A percentile compares a stretch with the other conserved stretches of the same genome.
Conservation (phyloP, 1,284 basidiomycete genomes). For the Ustilago vetiveriae region DNA sequence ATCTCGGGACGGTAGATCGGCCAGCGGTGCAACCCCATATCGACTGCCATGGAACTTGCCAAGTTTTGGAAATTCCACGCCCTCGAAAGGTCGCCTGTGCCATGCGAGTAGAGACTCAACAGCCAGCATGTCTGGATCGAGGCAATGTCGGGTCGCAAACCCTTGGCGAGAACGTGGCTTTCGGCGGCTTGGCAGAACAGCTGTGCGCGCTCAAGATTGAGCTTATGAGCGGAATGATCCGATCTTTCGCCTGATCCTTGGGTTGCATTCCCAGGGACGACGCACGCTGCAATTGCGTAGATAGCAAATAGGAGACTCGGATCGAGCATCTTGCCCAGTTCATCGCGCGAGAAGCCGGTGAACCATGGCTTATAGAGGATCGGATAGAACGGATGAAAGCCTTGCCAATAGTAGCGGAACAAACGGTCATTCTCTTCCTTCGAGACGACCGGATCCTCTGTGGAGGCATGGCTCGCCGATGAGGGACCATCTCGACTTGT, state of each 20-base stretch:
- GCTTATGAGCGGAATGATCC: constrained; percentile 7
- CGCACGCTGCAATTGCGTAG: constrained; percentile 55
- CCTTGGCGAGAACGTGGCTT: constrained; percentile 46
- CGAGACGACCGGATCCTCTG: constrained; percentile 39
- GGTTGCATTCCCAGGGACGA: constrained; percentile 34
- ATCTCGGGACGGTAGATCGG: constrained; percentile 51
- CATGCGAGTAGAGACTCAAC: constrained; percentile 69
- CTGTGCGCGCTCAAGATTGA: constrained; percentile 42
- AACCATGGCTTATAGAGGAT: constrained; percentile 61
- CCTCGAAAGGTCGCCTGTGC: constrained; percentile 68
- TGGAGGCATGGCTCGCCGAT: not conserved
- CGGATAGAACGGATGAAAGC: constrained; percentile 61
- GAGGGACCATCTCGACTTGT: constrained; percentile 16
- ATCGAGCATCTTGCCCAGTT: constrained; percentile 47
- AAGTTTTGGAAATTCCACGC: constrained; percentile 68
- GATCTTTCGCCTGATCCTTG: not conserved
- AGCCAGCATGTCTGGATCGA: constrained; percentile 68
- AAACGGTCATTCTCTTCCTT: constrained; percentile 43
- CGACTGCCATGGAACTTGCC: constrained; percentile 68
- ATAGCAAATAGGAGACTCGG: constrained; percentile 50
- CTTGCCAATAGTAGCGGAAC: constrained; percentile 57
- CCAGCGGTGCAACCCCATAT: constrained; percentile 68
- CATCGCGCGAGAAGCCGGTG: constrained; percentile 35
- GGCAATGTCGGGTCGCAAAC: constrained; percentile 49
- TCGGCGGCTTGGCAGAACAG: constrained; percentile 47